These are phyloP conservation scores for Apiospora arundinis DNA, from an alignment of 2,329 filamentous ascomycete genomes.

Conservation along the genomic window DNA sequence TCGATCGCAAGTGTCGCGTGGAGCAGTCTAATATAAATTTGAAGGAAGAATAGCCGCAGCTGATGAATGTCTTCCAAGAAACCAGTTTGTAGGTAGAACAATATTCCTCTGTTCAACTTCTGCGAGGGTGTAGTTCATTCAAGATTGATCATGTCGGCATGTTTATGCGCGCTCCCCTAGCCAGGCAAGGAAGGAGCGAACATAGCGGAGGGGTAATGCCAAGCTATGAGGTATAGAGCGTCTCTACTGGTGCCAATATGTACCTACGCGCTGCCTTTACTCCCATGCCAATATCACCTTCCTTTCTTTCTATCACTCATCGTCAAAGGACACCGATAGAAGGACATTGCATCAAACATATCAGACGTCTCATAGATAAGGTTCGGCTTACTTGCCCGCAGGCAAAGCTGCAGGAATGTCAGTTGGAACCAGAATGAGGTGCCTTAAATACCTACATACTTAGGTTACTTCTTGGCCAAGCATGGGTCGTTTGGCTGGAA, in stretches of 20 bases:
- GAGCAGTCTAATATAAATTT: background rate
- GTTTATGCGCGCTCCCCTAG: conserved; percentile 8
- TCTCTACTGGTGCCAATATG: background rate
- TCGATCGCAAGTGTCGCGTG: background rate
- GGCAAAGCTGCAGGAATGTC: background rate
- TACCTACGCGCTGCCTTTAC: background rate
- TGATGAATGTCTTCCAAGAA: background rate
- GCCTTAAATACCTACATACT: too few species aligned
- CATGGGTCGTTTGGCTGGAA: too few species aligned
- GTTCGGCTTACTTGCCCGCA: background rate
- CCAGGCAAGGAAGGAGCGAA: conserved; percentile 7
- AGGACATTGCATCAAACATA: background rate
- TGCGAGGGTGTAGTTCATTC: background rate
- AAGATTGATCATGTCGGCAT: background rate
- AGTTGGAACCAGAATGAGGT: background rate
- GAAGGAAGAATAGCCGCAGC: background rate
- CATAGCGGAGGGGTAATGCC: conserved; percentile 3
- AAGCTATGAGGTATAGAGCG: background rate
- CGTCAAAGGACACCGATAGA: too few species aligned
- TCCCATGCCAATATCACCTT: background rate
- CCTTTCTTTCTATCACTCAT: background rate
- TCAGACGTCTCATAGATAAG: background rate
- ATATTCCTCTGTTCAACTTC: background rate
- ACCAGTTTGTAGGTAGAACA: background rate
- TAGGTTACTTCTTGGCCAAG: too few species aligned